These are phyloP conservation scores for Apiotrichum gracile DNA, from an alignment of 1,284 basidiomycete genomes.

Conservation along the genomic window DNA sequence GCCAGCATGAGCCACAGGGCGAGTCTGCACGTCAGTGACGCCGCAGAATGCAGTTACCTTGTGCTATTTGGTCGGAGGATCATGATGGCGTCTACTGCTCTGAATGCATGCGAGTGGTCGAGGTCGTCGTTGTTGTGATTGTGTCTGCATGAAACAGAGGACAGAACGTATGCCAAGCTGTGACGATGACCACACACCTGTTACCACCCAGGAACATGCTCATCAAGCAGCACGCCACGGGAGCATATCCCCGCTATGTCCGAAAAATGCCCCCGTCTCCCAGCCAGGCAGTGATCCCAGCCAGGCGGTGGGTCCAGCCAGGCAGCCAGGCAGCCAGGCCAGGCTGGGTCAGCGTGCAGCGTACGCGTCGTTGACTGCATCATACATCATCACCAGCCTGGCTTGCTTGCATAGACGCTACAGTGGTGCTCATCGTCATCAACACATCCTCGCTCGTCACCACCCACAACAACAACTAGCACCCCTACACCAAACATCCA, in stretches of 20 bases:
- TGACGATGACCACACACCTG: too few species aligned
- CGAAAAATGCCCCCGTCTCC: not conserved
- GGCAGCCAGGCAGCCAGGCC: not conserved
- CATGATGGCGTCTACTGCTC: not conserved
- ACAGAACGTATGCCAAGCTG: too few species aligned
- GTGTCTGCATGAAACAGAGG: not conserved
- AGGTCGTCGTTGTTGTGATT: not conserved
- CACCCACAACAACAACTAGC: not conserved
- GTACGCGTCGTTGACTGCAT: not conserved
- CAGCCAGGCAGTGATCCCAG: too few species aligned
- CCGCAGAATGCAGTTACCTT: constrained; percentile 1
- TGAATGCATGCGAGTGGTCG: too few species aligned
- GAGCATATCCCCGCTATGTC: constrained; percentile 3
- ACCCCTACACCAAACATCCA: not conserved
- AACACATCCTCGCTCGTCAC: not conserved
- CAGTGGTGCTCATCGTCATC: not conserved
- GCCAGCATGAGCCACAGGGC: constrained; percentile 19
- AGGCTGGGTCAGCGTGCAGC: not conserved
- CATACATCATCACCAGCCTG: not conserved
- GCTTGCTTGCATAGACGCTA: too few species aligned
- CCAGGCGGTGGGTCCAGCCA: not conserved
- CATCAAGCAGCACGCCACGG: constrained; percentile 2
- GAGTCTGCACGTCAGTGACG: constrained; percentile 8
- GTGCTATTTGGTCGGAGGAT: constrained; percentile 1
- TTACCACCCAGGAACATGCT: not conserved